A percentile compares a stretch with the other conserved stretches of the same genome.
phyloP scores from a whole-genome alignment of 2,329 filamentous ascomycete species.

The Neurospora crassa region DNA sequence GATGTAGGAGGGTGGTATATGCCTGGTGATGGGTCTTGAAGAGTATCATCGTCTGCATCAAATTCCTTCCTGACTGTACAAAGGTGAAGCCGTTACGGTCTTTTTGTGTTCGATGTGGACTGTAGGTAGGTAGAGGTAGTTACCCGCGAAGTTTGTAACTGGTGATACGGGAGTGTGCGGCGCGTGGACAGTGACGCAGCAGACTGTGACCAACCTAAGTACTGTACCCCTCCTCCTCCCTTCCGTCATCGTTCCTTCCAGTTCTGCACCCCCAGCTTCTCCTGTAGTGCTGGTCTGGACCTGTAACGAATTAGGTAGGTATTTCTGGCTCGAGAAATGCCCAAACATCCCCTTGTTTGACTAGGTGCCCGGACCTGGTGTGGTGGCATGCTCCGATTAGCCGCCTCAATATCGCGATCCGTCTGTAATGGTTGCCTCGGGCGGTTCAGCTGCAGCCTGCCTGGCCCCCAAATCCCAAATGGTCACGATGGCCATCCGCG shows the following conservation, averaged over 20 bases:
- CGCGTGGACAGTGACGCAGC: background rate
- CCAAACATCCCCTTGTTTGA: background rate
- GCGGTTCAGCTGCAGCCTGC: slow-evolving; percentile 1
- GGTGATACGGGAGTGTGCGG: background rate
- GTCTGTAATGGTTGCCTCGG: background rate
- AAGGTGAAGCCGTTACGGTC: background rate
- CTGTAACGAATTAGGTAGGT: too few species aligned
- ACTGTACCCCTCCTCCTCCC: background rate
- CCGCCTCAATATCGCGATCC: background rate
- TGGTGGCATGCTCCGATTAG: background rate
- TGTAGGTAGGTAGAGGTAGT: background rate
- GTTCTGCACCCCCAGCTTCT: background rate
- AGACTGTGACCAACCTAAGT: background rate
- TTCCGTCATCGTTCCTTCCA: background rate
- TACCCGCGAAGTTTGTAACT: background rate
- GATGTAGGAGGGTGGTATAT: background rate
- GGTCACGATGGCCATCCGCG: background rate
- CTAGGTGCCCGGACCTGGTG: background rate
- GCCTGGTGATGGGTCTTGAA: background rate
- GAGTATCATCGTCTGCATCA: background rate
- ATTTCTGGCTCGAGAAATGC: background rate
- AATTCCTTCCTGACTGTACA: background rate
- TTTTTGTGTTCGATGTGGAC: background rate
- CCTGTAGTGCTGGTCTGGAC: background rate
- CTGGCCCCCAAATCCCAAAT: background rate